These are phyloP conservation scores for Rhizophora apiculata DNA, from an alignment of 345 rosid genomes.

Conservation along the genomic window DNA sequence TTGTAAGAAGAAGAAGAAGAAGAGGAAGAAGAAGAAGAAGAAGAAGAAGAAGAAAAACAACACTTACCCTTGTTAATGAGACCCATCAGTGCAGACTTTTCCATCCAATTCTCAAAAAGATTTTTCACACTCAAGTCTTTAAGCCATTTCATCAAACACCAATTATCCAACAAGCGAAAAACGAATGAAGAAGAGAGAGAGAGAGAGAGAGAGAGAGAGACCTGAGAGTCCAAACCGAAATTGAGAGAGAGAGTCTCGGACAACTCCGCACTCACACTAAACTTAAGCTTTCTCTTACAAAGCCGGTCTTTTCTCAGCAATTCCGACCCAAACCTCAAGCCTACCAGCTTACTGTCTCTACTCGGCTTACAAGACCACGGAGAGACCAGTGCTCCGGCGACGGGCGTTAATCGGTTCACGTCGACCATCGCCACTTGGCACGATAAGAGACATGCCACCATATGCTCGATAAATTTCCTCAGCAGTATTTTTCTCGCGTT, in stretches of 20 bases:
- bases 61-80: not conserved
- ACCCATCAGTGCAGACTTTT: not conserved
- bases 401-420: constrained; percentile 49
- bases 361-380: constrained; percentile 24
- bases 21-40: too few species aligned
- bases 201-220: constrained; percentile 16
- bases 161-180: not conserved
- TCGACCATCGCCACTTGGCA: constrained; percentile 47
- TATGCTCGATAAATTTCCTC: not conserved
- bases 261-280: constrained; percentile 55
- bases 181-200: not conserved
- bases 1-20: too few species aligned
- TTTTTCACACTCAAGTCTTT: constrained; percentile 7
- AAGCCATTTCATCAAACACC: constrained; percentile 24
- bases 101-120: not conserved
- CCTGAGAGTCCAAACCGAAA: constrained; percentile 79
- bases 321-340: constrained; percentile 25
- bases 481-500: not conserved
- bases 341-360: constrained; percentile 26
- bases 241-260: constrained; percentile 52
- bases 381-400: constrained; percentile 38
- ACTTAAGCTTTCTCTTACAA: constrained; percentile 37
- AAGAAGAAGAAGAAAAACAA: not conserved
- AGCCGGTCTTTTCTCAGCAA: constrained; percentile 34
- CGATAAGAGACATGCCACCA: constrained; percentile 52